Conservation (phyloP, 2,329 filamentous ascomycete genomes). For the Trichophyton benhamiae region DNA sequence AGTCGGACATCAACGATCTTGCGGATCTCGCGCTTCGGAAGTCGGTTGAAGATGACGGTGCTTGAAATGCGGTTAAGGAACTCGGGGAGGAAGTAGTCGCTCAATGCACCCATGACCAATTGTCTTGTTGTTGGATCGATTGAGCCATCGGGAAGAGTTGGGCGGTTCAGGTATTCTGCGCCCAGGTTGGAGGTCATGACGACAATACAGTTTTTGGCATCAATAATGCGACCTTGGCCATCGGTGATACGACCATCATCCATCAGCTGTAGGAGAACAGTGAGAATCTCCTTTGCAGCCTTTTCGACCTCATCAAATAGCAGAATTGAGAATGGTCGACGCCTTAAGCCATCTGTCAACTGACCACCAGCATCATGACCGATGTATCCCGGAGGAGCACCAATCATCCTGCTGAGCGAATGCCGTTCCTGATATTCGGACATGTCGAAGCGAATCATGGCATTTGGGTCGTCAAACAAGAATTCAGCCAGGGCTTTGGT, state of each 20-base stretch:
- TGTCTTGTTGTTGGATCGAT: constrained; percentile 79
- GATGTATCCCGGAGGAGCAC: constrained; percentile 90
- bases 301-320: constrained; percentile 98
- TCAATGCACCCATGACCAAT: constrained; percentile 78
- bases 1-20: constrained; percentile 90
- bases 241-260: constrained; percentile 98
- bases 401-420: constrained; percentile 91
- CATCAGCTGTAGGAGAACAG: constrained; percentile 97
- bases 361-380: constrained; percentile 94
- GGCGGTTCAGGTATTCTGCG: constrained; percentile 79
- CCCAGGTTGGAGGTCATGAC: constrained; percentile 98
- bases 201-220: constrained; percentile 96
- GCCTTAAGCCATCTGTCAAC: constrained; percentile 83
- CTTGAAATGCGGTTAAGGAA: constrained; percentile 97
- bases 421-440: constrained; percentile 98
- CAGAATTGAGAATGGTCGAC: constrained; percentile 92
- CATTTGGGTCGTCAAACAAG: constrained; percentile 89
- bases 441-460: constrained; percentile 99
- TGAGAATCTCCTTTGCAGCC: constrained; percentile 92
- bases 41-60: constrained; percentile 95
- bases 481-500: constrained; percentile 97
- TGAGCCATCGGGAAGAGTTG: constrained; percentile 62
- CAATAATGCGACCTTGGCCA: constrained; percentile 86
- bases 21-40: constrained; percentile 79
- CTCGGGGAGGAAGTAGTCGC: constrained; percentile 94